Percentiles rank a stretch among this genome's conserved stretches.
Conservation (phyloP, 2,329 filamentous ascomycete species). For the Aspergillus sp. region DNA sequence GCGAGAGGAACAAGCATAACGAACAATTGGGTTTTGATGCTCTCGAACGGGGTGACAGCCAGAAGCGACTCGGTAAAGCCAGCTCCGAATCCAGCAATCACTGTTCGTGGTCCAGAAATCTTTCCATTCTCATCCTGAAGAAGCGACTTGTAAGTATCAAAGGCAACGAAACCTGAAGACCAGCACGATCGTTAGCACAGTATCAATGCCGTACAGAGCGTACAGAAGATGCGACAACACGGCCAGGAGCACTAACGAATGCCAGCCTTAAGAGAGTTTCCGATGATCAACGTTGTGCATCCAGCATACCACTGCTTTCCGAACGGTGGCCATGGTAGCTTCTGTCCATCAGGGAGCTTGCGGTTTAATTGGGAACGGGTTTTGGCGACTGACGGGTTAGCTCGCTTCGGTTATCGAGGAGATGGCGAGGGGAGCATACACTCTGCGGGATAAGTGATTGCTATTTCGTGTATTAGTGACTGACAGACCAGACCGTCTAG, state of each 20-base stretch:
- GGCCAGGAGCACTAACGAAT: slow-evolving; percentile 65
- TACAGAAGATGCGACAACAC: not conserved
- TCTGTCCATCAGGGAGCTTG: slow-evolving; percentile 74
- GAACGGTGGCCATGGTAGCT: slow-evolving; percentile 92
- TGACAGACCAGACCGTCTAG: not conserved
- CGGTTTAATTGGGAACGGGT: slow-evolving; percentile 92
- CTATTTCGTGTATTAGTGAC: slow-evolving; percentile 41
- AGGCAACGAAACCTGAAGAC: slow-evolving; percentile 77
- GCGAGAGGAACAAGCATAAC: slow-evolving; percentile 19
- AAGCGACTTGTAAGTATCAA: slow-evolving; percentile 86
- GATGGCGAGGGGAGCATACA: slow-evolving; percentile 54
- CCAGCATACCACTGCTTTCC: slow-evolving; percentile 95
- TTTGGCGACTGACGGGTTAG: slow-evolving; percentile 69
- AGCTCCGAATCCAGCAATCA: slow-evolving; percentile 90
- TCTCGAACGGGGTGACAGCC: slow-evolving; percentile 95
- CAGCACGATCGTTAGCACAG: not conserved
- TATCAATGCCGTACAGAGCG: not conserved
- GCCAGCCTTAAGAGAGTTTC: slow-evolving; percentile 93
- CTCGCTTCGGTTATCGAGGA: not conserved
- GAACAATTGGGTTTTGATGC: slow-evolving; percentile 92
- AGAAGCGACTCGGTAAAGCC: slow-evolving; percentile 91
- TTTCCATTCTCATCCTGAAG: slow-evolving; percentile 82
- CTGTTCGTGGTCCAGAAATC: slow-evolving; percentile 84
- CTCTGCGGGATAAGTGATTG: slow-evolving; percentile 92
- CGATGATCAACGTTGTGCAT: slow-evolving; percentile 94